These are phyloP conservation scores for Hyparrhenia diplandra DNA, from an alignment of 176 grass and related monocot species.

Conservation along the genomic window DNA sequence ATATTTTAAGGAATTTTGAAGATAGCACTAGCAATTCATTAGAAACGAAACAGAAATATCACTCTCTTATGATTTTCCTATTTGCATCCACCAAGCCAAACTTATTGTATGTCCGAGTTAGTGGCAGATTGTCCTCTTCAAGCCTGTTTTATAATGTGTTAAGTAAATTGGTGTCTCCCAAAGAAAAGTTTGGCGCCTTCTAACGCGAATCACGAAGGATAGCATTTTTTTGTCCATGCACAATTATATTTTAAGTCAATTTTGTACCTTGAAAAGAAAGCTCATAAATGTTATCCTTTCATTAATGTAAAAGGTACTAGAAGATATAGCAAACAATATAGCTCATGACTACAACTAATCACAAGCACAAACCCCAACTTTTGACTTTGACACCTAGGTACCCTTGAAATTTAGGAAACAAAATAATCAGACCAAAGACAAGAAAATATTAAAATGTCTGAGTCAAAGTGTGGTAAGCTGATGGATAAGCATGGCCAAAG, in stretches of 20 bases:
- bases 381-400: background rate
- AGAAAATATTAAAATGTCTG: background rate
- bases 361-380: background rate
- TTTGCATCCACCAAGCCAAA: background rate
- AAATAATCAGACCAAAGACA: background rate
- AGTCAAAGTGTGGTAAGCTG: background rate
- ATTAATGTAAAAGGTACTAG: background rate
- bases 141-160: background rate
- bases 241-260: background rate
- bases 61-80: background rate
- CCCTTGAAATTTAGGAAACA: background rate
- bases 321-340: background rate
- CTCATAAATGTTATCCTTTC: background rate
- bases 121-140: background rate
- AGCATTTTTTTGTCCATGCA: background rate
- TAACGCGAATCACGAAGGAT: background rate
- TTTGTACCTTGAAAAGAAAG: background rate
- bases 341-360: background rate
- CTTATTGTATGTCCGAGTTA: background rate
- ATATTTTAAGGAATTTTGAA: too few relatives aligned
- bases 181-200: background rate
- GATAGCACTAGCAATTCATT: background rate
- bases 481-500: background rate
- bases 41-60: background rate
- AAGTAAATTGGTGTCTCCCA: background rate